A percentile compares a stretch with the other conserved stretches of the same genome.
Conservation (phyloP, 1,284 basidiomycete genomes). For the Pterulicium gracile region DNA sequence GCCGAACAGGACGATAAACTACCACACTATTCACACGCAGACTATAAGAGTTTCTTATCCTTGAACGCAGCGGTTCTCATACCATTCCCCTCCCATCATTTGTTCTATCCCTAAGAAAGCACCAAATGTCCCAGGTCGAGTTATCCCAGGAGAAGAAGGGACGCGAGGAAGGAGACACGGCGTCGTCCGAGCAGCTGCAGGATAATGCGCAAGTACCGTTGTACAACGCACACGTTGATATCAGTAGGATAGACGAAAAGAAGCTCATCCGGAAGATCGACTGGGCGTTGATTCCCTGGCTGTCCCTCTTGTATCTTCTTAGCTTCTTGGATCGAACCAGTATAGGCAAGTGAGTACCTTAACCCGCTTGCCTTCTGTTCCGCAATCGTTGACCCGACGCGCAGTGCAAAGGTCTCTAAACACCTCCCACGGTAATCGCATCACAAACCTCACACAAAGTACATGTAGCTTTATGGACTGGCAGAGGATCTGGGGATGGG, state of each 20-base stretch:
- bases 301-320: constrained; percentile 64
- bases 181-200: background rate
- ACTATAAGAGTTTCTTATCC: too few relatives aligned
- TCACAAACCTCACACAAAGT: too few relatives aligned
- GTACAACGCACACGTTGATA: constrained; percentile 42
- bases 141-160: background rate
- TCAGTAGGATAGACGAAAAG: constrained; percentile 48
- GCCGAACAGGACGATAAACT: too few relatives aligned
- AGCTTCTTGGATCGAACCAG: constrained; percentile 72
- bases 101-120: too few relatives aligned
- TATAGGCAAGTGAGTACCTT: constrained; percentile 66
- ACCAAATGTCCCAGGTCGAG: too few relatives aligned
- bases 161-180: constrained; percentile 5
- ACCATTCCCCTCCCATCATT: too few relatives aligned
- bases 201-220: constrained; percentile 14
- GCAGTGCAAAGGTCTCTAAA: constrained; percentile 55
- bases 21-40: too few relatives aligned
- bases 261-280: constrained; percentile 60
- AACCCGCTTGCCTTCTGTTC: too few relatives aligned
- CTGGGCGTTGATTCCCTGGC: constrained; percentile 54
- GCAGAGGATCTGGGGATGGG: constrained; percentile 42
- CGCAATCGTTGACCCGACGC: too few relatives aligned
- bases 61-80: too few relatives aligned
- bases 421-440: constrained; percentile 6
- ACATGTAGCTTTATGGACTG: constrained; percentile 31